Evolutionary conservation across 2,329 filamentous ascomycete genomes (phyloP).

Genomic region (Colletotrichum sp.): DNA sequence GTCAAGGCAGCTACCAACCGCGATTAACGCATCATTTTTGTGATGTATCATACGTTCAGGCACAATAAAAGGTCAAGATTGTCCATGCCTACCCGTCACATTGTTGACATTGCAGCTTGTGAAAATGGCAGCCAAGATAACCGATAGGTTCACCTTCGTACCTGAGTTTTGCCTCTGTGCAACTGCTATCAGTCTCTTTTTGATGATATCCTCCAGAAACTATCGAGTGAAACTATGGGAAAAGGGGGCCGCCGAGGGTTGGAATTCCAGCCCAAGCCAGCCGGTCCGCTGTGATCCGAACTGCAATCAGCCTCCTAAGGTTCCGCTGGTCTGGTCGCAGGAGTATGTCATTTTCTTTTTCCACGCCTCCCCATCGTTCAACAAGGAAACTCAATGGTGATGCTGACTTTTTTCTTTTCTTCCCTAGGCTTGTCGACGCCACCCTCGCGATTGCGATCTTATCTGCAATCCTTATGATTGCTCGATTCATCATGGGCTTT

Average conservation of each 20-base stretch:
- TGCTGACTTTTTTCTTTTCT: not conserved
- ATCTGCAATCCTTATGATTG: conserved; percentile 28
- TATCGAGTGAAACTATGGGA: conserved; percentile 29
- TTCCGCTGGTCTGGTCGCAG: conserved; percentile 32
- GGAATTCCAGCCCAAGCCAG: conserved; percentile 33
- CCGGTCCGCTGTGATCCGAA: conserved; percentile 34
- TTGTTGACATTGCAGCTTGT: not conserved
- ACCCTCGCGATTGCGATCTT: conserved; percentile 34
- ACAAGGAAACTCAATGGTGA: not conserved
- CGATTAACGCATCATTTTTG: not conserved
- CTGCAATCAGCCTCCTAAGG: conserved; percentile 29
- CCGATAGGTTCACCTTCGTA: conserved; percentile 8
- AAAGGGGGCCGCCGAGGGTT: conserved; percentile 30
- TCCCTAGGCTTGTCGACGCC: conserved; percentile 28
- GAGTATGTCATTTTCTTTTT: conserved; percentile 12
- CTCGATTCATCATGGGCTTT: conserved; percentile 25
- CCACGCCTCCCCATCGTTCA: not conserved
- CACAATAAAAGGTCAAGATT: not conserved
- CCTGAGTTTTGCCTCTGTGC: conserved; percentile 22
- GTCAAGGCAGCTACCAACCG: not conserved
- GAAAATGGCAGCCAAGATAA: not conserved
- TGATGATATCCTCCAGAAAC: conserved; percentile 23
- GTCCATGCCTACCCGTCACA: not conserved
- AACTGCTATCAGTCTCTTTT: conserved; percentile 21
- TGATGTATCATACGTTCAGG: not conserved